Conservation (phyloP, 305 asterid species). For the Fraxinus albicans region DNA sequence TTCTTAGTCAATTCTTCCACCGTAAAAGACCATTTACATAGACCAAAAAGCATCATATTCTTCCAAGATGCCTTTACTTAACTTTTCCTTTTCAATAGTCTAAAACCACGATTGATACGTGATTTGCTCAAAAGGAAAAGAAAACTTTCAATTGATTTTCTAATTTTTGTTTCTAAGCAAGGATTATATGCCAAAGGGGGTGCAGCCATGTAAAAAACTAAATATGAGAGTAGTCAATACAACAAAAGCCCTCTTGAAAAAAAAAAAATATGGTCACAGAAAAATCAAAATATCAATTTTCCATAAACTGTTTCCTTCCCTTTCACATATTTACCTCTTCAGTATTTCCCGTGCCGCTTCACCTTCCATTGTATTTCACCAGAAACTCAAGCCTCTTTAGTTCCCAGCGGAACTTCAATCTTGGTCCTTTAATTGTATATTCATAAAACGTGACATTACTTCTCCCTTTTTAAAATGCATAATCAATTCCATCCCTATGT, state of each 20-base stretch:
- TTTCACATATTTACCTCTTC: background rate
- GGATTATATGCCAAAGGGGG: background rate
- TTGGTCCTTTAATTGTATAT: background rate
- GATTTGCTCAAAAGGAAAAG: background rate
- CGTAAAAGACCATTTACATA: background rate
- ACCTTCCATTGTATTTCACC: background rate
- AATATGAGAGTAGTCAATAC: background rate
- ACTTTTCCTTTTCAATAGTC: background rate
- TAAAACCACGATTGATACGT: background rate
- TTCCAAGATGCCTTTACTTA: background rate
- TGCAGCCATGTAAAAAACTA: background rate
- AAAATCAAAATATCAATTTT: background rate
- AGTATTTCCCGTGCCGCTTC: background rate
- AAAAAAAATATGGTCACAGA: background rate
- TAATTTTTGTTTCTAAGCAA: background rate
- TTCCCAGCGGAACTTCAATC: background rate
- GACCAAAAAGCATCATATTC: background rate
- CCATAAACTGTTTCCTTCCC: background rate
- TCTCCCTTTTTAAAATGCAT: background rate
- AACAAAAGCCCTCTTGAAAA: background rate
- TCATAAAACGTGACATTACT: background rate
- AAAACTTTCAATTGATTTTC: background rate
- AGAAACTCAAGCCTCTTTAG: background rate
- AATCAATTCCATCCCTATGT: background rate
- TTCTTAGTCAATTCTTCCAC: background rate